Evolutionary conservation across 805 yeast species (phyloP), one percentile per base, ranked within the genome.

Genomic region (Kuraishia ogatae): DNA sequence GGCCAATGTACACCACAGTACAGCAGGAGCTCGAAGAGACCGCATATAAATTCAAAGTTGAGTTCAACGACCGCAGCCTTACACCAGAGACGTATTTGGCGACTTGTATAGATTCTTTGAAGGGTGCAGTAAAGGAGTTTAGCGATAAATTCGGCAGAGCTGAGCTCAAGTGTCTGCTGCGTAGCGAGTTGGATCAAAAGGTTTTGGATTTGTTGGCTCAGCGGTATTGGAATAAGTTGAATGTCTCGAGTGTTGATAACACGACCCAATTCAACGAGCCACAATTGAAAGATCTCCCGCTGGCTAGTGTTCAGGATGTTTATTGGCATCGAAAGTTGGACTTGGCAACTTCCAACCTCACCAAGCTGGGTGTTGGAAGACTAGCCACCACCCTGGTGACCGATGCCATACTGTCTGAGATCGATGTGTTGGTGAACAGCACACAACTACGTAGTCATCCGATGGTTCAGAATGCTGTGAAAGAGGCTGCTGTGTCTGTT

Each of bases 21-120:
- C 89, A 88, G 58, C 92, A 84, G 64, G 99, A 94, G 68, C 78
- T 92, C 50, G 99, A 96, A 67, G 99, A 96, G 63, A 83, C 97
- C 0, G 74, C 94, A 1, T 94, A 94, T 67, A 84, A 86, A 66
- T 94, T 90, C 73, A 94, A 94, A 68, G 99, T 94, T 23, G 97
- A 94, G 69, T 94, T 91, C 71, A 94, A 94, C 66, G 99, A 94
- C 69, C 81, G 97, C 54, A 89, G 87, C 39, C 76, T 94, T 59
- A 94, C 99, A 0, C 96, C 98, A 17, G 94, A 91, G 64, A 89
- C 96, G 56, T 94, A 94, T 66, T 77, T 94, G 61, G 96, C 97
- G 22, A 93, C 89, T 65, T 89, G 94, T 55, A 82, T 94, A 39
- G 99, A 94, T 68, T 74, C 87, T 52, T 77, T 96, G 64, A 94